A percentile compares a stretch with the other conserved stretches of the same genome.
These are phyloP conservation scores for Maudiozyma serrabonitensis DNA, from an alignment of 805 yeast genomes.

Conservation along the genomic window DNA sequence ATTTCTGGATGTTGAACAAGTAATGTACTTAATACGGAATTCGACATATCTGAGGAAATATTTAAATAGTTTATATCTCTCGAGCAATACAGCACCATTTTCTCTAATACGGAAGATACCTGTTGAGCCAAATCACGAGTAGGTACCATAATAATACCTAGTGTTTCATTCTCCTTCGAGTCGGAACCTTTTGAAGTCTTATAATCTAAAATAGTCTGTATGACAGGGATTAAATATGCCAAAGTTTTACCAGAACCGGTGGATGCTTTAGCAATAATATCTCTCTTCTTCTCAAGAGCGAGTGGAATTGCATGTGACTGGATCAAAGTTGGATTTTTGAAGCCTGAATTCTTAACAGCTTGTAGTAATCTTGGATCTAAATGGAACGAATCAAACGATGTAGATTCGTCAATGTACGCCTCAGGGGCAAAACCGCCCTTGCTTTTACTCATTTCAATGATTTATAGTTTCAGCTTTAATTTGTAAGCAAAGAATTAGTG, in stretches of 20 bases:
- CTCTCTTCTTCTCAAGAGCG: conserved; percentile 83
- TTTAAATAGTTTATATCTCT: conserved; percentile 56
- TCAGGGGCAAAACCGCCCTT: conserved; percentile 36
- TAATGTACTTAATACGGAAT: conserved; percentile 60
- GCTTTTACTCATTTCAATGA: not conserved
- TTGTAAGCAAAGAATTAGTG: not conserved
- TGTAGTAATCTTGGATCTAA: conserved; percentile 77
- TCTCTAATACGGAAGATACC: conserved; percentile 60
- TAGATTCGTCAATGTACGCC: conserved; percentile 61
- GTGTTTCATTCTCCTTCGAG: conserved; percentile 23
- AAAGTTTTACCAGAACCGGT: conserved; percentile 96
- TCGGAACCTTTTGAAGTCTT: conserved; percentile 19
- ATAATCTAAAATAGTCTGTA: conserved; percentile 59
- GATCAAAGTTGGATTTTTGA: conserved; percentile 77
- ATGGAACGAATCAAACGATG: conserved; percentile 64
- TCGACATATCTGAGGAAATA: conserved; percentile 52
- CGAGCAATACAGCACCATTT: conserved; percentile 62
- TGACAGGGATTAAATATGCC: conserved; percentile 79
- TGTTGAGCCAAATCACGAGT: conserved; percentile 87
- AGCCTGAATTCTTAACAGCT: conserved; percentile 74
- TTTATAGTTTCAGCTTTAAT: not conserved
- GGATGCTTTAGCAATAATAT: conserved; percentile 85
- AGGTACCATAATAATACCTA: conserved; percentile 77
- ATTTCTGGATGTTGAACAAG: conserved; percentile 71
- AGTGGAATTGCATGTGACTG: conserved; percentile 89